Base-by-base conservation (phyloP, 768 basidiomycete genomes). In the Suillus subalutaceus region DNA sequence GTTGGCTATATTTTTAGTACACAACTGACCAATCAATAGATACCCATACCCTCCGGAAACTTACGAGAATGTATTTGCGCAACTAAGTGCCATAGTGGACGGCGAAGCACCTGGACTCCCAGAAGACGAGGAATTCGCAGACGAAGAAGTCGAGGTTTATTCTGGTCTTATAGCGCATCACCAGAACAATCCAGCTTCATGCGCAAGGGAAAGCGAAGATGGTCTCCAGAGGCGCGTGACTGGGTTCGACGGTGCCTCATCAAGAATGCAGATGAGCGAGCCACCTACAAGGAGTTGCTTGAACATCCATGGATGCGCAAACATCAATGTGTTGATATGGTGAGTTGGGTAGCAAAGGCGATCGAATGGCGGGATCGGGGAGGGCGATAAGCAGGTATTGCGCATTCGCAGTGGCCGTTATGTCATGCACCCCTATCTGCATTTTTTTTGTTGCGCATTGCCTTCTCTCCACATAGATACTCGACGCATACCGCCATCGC, bases 21-120 rank as follows among this genome's bases (percentile, higher is more conserved):
- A 5, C 26, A 60, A 44, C 59, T 50, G 44, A 48, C 16, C 38
- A 55, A 43, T 57, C 30, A n/a, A 52, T 43, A 77, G 75, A 73
- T 99, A 99, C 77, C 97, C 97, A 2, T 99, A 97, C 74, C 97
- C 97, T 38, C 96, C 96, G 35, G 96, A 99, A 80, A 97, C 95
- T 8, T 99, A 97, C 76, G 87, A 89, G 66, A 98, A 98, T 76
- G 96, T 98, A 18, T 97, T 99, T 79, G 97, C 96, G 2, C 97
- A 99, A 75, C 80, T 92, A 48, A 93, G 91, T n/a, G 96, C 97
- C 4, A 99, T 99, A 68, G 96, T 99, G 3, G 90, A 97, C 69
- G 97, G 96, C 0, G 93, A 95, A 64, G 91, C 96, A 12, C 97
- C 97, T 5, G 88, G 88, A 43, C 80, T 99, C 40, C 96, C 96